These are phyloP conservation scores for Suillus spraguei DNA, from an alignment of 768 basidiomycete genomes.

Conservation along the genomic window DNA sequence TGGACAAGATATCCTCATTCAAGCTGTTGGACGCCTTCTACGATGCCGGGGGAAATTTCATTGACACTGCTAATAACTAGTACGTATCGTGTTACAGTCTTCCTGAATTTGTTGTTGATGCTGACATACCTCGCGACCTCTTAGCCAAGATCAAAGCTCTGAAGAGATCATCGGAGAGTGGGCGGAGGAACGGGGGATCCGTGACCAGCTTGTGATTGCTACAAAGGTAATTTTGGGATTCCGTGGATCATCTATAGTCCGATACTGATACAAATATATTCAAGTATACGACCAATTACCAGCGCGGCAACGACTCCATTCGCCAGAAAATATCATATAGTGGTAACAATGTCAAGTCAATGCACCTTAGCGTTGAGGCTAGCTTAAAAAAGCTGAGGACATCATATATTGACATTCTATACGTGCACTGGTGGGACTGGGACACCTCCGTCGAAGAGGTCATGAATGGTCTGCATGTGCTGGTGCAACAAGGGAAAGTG, in stretches of 20 bases:
- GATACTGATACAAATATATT: not conserved
- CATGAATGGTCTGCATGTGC: conserved; percentile 40
- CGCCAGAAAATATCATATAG: conserved; percentile 40
- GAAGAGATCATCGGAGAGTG: conserved; percentile 53
- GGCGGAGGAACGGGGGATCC: conserved; percentile 41
- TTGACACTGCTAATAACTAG: conserved; percentile 52
- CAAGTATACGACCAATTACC: conserved; percentile 27
- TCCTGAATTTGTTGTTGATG: not conserved
- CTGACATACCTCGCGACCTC: not conserved
- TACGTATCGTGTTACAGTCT: conserved; percentile 19
- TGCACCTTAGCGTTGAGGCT: conserved; percentile 40
- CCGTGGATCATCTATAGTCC: not conserved
- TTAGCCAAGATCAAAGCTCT: conserved; percentile 42
- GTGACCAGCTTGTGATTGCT: conserved; percentile 49
- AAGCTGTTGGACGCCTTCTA: conserved; percentile 49
- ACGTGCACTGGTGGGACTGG: conserved; percentile 39
- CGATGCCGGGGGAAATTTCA: conserved; percentile 50
- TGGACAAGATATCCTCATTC: conserved; percentile 45
- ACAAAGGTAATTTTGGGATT: conserved; percentile 33
- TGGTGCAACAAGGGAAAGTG: conserved; percentile 42
- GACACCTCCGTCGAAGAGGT: conserved; percentile 44
- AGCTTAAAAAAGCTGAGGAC: conserved; percentile 51
- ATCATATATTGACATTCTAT: conserved; percentile 48
- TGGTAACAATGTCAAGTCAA: conserved; percentile 52
- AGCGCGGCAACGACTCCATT: conserved; percentile 16